Evolutionary conservation across 768 basidiomycete genomes (phyloP).

Genomic region (Rhizopogon vesiculosus): DNA sequence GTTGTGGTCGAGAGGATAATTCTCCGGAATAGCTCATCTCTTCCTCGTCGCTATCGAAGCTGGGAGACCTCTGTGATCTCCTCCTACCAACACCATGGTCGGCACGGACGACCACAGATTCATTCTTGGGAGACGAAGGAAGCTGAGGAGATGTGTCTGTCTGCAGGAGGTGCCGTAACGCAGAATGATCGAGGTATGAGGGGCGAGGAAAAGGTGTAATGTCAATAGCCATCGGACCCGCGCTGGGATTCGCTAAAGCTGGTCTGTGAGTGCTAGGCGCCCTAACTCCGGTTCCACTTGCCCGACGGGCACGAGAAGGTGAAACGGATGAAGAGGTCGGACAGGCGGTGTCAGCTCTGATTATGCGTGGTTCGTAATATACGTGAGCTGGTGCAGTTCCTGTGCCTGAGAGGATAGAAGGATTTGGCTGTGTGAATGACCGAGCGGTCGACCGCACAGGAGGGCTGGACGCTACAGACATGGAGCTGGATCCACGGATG

Average conservation of each 20-base stretch:
- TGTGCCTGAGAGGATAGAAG: constrained; percentile 27
- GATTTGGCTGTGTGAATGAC: constrained; percentile 31
- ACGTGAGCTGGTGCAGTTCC: constrained; percentile 25
- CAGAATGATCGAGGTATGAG: constrained; percentile 72
- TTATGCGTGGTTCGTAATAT: constrained; percentile 61
- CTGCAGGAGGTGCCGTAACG: constrained; percentile 64
- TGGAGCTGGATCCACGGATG: constrained; percentile 28
- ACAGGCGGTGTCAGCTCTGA: constrained; percentile 52
- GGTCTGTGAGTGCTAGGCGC: constrained; percentile 19
- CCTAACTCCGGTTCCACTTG: constrained; percentile 33
- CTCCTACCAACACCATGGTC: constrained; percentile 15
- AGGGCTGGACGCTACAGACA: constrained; percentile 25
- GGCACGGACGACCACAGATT: constrained; percentile 17
- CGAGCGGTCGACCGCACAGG: constrained; percentile 40
- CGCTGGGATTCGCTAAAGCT: constrained; percentile 24
- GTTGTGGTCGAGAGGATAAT: constrained; percentile 19
- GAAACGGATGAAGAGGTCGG: constrained; percentile 38
- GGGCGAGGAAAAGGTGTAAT: constrained; percentile 55
- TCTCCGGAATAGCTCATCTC: constrained; percentile 49
- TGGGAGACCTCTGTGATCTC: constrained; percentile 31
- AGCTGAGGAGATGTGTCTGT: constrained; percentile 38
- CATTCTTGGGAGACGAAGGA: constrained; percentile 35
- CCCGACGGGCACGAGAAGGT: constrained; percentile 43
- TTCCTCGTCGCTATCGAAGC: constrained; percentile 67
- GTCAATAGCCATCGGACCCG: constrained; percentile 19